Evolutionary conservation across 495 filamentous ascomycete genomes (phyloP), one percentile per base, ranked within the genome.

Genomic region (Friedmanniomyces simplex): DNA sequence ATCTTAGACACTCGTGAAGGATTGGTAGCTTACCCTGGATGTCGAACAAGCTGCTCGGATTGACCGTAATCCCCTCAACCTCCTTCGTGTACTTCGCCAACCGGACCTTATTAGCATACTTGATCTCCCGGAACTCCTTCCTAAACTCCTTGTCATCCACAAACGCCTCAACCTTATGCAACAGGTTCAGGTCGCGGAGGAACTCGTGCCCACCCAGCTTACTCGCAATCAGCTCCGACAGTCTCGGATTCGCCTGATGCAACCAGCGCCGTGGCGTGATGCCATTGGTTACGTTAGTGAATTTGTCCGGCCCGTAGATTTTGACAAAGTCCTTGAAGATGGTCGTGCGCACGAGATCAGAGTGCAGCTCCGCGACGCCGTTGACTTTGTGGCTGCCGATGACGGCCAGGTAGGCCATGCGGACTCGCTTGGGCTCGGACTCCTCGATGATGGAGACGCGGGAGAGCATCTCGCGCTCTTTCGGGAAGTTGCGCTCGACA

Each of bases 331-430:
- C 94, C 72, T 90, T 97, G 82, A 98, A 97, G 59, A 98, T 90
- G n/a, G 93, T 98, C 2, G 90, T 91, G 74, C 89, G 88, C 73
- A 98, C 90, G 22, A 98, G 78, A 66, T 98, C 93, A 5, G 93
- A 98, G 71, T 98, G 93, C 54, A 98, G 74, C 71, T 97, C 93
- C 22, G 93, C 93, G 26, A 98, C 93, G 66, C 93, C 93, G 66
- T 98, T 98, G 72, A 98, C 93, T 72, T 97, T 97, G 79, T 98
- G 93, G 22, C 93, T 97, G 28, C 93, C 93, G 66, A 98, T 91
- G 60, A 96, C 86, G 20, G 93, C 93, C 43, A 98, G 73, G 70
- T 80, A 91, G 0, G 94, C 93, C 93, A 98, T 98, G 65, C 91
- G 85, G 52, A 98, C 82, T 84, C 95, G 94, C 80, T 97, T 91